Conservation (phyloP, 805 yeast species). For the Cyberlindnera subsufficiens region DNA sequence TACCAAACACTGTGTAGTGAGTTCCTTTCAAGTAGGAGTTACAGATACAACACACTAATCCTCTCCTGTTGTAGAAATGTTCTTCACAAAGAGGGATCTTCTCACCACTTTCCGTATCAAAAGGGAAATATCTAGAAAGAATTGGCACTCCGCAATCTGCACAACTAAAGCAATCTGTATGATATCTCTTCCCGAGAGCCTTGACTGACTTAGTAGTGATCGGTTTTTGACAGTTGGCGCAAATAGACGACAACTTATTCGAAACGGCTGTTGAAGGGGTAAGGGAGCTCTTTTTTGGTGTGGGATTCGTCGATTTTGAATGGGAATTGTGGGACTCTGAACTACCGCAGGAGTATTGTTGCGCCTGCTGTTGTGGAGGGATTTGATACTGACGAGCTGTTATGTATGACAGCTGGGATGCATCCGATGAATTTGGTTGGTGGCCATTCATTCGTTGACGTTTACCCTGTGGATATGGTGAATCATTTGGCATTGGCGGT, state of each 20-base stretch:
- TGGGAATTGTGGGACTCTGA: neutral
- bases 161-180: conserved; percentile 84
- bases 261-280: conserved; percentile 9
- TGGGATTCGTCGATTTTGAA: neutral
- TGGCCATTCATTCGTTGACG: conserved; percentile 2
- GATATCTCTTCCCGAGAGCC: conserved; percentile 75
- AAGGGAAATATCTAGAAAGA: conserved; percentile 84
- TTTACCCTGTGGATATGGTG: conserved; percentile 1
- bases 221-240: conserved; percentile 46
- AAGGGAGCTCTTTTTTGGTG: neutral
- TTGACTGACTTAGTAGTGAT: conserved; percentile 77
- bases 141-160: conserved; percentile 78
- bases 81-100: conserved; percentile 77
- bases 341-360: neutral
- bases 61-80: conserved; percentile 82
- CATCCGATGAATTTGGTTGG: conserved; percentile 8
- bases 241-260: conserved; percentile 1
- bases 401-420: conserved; percentile 6
- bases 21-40: conserved; percentile 84
- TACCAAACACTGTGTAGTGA: conserved; percentile 88
- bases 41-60: conserved; percentile 83
- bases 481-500: conserved; percentile 23
- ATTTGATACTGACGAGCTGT: conserved; percentile 4
- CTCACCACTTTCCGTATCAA: conserved; percentile 41
- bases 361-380: neutral